Conservation (phyloP, 1,139 yeast genomes). For the Sugiyamaella grinbergsii region DNA sequence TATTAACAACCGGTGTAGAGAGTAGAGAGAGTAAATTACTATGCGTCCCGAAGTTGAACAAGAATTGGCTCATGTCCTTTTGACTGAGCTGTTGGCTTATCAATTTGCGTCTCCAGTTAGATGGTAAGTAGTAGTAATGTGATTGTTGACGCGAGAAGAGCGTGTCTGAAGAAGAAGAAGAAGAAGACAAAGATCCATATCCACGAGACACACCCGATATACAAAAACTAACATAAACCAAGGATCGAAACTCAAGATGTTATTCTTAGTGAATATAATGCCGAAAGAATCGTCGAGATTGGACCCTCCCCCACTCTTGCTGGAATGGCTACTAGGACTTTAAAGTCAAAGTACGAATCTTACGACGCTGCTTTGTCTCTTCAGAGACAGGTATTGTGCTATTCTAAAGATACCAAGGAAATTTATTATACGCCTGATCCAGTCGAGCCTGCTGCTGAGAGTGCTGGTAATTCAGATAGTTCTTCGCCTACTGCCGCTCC, state of each 20-base stretch:
- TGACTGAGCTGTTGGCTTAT: slow-evolving; percentile 94
- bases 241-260: slow-evolving; percentile 97
- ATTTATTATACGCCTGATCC: slow-evolving; percentile 95
- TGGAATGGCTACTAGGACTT: slow-evolving; percentile 97
- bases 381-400: slow-evolving; percentile 95
- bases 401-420: slow-evolving; percentile 93
- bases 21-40: no score
- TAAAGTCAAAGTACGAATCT: slow-evolving; percentile 94
- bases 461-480: slow-evolving; percentile 43
- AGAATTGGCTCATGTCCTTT: slow-evolving; percentile 90
- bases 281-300: slow-evolving; percentile 95
- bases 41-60: slow-evolving; percentile 99
- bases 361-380: slow-evolving; percentile 96
- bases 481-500: slow-evolving; percentile 45
- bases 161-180: background rate
- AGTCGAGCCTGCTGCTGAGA: slow-evolving; percentile 50
- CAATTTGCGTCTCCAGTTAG: slow-evolving; percentile 99
- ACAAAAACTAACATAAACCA: slow-evolving; percentile 2
- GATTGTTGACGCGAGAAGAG: background rate
- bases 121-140: slow-evolving; percentile 70
- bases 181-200: no score
- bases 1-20: background rate
- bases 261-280: slow-evolving; percentile 86
- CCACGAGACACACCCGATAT: no score
- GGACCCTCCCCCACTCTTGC: slow-evolving; percentile 99